Base-by-base conservation (phyloP, 768 basidiomycete genomes). In the Leccinum subgranulosum region DNA sequence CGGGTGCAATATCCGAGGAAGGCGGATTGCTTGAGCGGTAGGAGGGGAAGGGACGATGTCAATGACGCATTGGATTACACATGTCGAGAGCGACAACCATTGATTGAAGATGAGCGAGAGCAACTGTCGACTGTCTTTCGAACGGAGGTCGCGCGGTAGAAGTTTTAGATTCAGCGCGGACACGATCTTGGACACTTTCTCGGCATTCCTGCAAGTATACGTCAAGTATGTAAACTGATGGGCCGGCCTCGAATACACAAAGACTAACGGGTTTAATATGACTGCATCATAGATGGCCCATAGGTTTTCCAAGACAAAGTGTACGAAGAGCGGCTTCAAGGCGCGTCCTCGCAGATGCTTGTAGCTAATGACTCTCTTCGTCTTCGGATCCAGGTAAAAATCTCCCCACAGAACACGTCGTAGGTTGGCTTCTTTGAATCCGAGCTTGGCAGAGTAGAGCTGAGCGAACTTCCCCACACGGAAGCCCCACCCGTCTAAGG, bases 401-500 rank as follows among this genome's bases (percentile, higher is more conserved):
- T 98, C 97, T 3, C 97, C 97, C 97, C 97, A 99, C 6, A 99
- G 77, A 9, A 94, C 93, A 51, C 85, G 81, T 57, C 90, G 80
- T 36, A 99, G 75, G 66, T 91, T 95, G 6, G 78, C 78, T 74
- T 98, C 96, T 69, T 90, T 90, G 66, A 98, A 88, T 27, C 92
- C 90, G 12, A 99, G 81, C 72, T 96, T 98, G 39, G 83, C 79
- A 0, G 92, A 89, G 72, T 94, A 98, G 9, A 98, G 77, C 68
- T 94, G 87, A 0, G 97, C 94, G 66, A 99, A 99, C 69, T 92
- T 92, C 47, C 88, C 86, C 8, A 98, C 80, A 46, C 96, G 83
- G 76, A 99, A 99, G 0, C 95, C 97, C 96, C 96, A 98, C 4
- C 96, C 94, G 62, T 98, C 94, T 55, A 98, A 84, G 4, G 96